These are phyloP conservation scores for Blastobotrys chiropterorum DNA, from an alignment of 805 yeast genomes.

Conservation along the genomic window DNA sequence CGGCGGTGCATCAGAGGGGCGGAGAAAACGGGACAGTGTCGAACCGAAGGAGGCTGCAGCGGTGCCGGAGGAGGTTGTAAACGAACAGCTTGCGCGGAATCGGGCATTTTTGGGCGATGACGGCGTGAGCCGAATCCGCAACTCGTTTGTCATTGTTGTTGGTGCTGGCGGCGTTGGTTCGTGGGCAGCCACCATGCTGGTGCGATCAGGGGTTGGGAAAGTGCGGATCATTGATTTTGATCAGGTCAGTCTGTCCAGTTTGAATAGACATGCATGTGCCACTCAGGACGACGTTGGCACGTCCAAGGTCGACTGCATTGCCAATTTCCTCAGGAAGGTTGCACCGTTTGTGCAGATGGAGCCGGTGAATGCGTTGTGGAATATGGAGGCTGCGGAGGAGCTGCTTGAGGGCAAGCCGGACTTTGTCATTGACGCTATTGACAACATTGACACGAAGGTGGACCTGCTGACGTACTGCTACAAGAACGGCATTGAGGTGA, in stretches of 20 bases:
- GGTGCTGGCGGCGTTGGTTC: slow-evolving; percentile 99
- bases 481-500: slow-evolving; percentile 51
- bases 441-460: slow-evolving; percentile 93
- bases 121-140: slow-evolving; percentile 69
- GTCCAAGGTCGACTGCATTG: slow-evolving; percentile 78
- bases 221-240: slow-evolving; percentile 87
- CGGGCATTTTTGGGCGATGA: slow-evolving; percentile 85
- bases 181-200: slow-evolving; percentile 69
- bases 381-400: slow-evolving; percentile 47
- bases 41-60: not conserved
- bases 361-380: slow-evolving; percentile 71
- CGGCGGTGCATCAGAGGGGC: not conserved
- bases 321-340: slow-evolving; percentile 56
- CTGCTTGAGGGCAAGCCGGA: slow-evolving; percentile 59
- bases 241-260: slow-evolving; percentile 86
- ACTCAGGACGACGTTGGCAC: slow-evolving; percentile 87
- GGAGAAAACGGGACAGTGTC: not conserved
- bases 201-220: slow-evolving; percentile 81
- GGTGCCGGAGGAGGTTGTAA: slow-evolving; percentile 66
- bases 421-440: slow-evolving; percentile 90
- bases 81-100: slow-evolving; percentile 91
- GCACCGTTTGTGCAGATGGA: slow-evolving; percentile 95
- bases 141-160: slow-evolving; percentile 65
- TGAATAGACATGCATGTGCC: slow-evolving; percentile 94
- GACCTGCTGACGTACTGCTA: slow-evolving; percentile 75